Percentiles rank a stretch among this genome's conserved stretches.
These are phyloP conservation scores for Cladosporium colombiae DNA, from an alignment of 2,329 filamentous ascomycete species.

Conservation along the genomic window DNA sequence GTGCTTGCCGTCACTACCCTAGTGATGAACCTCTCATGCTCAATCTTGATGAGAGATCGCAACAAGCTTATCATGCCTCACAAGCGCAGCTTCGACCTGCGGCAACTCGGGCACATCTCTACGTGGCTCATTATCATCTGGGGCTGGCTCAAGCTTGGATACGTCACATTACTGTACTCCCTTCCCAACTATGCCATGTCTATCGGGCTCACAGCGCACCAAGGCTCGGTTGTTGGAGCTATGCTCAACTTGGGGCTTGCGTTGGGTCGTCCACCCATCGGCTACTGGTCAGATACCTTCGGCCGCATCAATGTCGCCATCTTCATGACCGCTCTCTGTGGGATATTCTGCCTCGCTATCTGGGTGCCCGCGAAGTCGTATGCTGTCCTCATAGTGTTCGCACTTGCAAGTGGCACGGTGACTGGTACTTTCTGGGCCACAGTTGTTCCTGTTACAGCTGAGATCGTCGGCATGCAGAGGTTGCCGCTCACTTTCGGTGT, in stretches of 20 bases:
- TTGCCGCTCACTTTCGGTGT: conserved; percentile 31
- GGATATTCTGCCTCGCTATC: conserved; percentile 28
- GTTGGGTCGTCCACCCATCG: conserved; percentile 29
- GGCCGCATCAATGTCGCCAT: conserved; percentile 32
- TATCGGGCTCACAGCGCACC: neutral
- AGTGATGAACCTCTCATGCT: conserved; percentile 59
- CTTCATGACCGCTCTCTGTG: conserved; percentile 28
- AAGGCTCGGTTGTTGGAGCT: conserved; percentile 25
- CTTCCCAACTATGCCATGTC: conserved; percentile 28
- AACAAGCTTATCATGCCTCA: conserved; percentile 26
- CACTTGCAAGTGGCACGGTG: conserved; percentile 26
- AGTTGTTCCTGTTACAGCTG: conserved; percentile 31
- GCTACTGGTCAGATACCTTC: conserved; percentile 27
- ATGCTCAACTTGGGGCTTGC: conserved; percentile 32
- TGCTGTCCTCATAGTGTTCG: conserved; percentile 28
- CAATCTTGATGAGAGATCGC: conserved; percentile 63
- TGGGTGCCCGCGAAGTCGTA: conserved; percentile 30
- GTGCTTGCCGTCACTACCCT: neutral
- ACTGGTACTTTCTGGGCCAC: conserved; percentile 32
- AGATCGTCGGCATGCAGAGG: conserved; percentile 31
- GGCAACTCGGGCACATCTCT: conserved; percentile 25
- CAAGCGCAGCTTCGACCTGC: conserved; percentile 24
- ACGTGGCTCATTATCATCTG: conserved; percentile 28
- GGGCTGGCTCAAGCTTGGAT: conserved; percentile 31
- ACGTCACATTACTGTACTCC: conserved; percentile 30